A percentile compares a stretch with the other conserved stretches of the same genome.
phyloP scores from a whole-genome alignment of 768 basidiomycete genomes.

The Leccinum subtestaceum region DNA sequence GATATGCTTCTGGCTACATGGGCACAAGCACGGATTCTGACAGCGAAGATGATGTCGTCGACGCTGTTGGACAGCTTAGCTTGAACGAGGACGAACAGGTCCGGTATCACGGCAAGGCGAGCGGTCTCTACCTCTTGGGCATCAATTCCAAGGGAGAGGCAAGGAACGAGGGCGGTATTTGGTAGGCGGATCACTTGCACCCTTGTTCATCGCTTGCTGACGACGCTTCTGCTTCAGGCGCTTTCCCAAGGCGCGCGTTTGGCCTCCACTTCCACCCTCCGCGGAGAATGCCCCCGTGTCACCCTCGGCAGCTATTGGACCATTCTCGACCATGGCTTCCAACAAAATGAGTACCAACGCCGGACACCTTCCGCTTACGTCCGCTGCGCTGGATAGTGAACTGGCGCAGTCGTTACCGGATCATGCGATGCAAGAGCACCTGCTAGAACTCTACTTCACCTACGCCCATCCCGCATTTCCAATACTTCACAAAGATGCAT shows the following conservation, averaged over 20 bases:
- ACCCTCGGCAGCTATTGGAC: constrained; percentile 5
- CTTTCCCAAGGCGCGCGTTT: constrained; percentile 86
- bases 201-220: constrained; percentile 17
- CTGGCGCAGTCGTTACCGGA: constrained; percentile 53
- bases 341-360: constrained; percentile 8
- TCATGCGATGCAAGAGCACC: constrained; percentile 55
- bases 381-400: constrained; percentile 34
- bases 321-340: constrained; percentile 1
- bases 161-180: constrained; percentile 74
- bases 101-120: constrained; percentile 82
- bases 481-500: constrained; percentile 67
- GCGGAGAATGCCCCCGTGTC: constrained; percentile 26
- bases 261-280: constrained; percentile 57
- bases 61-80: constrained; percentile 82
- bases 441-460: constrained; percentile 76
- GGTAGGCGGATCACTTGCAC: constrained; percentile 40
- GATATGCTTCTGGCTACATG: constrained; percentile 26
- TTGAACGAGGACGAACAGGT: constrained; percentile 86
- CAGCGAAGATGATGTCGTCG: constrained; percentile 49
- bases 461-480: constrained; percentile 81
- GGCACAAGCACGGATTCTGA: constrained; percentile 33
- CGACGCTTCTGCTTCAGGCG: constrained; percentile 44
- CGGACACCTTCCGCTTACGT: constrained; percentile 18
- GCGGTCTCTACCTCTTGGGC: constrained; percentile 73
- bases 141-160: constrained; percentile 57